phyloP scores from a whole-genome alignment of 805 yeast species.

The Ogataea nitratoaversa region DNA sequence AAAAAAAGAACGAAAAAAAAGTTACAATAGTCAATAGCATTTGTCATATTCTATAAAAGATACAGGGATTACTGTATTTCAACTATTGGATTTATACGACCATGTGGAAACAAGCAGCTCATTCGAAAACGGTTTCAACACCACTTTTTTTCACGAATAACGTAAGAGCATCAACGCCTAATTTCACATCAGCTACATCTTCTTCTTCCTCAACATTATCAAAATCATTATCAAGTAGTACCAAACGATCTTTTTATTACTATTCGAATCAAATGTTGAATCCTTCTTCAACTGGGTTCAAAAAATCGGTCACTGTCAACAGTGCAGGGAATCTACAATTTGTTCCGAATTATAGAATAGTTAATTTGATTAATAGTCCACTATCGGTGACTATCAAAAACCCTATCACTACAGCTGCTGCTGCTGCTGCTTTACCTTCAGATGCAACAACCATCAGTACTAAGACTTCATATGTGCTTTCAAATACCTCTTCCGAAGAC shows the following conservation, averaged over 20 bases:
- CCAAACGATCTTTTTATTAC: constrained; percentile 13
- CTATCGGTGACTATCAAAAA: neutral
- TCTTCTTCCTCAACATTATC: neutral
- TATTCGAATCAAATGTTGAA: constrained; percentile 20
- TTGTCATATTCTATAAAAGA: too few relatives aligned
- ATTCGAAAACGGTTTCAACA: neutral
- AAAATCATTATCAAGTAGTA: neutral
- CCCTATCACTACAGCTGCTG: constrained; percentile 1
- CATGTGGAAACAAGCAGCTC: constrained; percentile 28
- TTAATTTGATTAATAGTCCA: constrained; percentile 5
- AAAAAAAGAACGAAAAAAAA: too few relatives aligned
- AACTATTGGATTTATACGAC: constrained; percentile 12
- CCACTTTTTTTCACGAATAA: neutral
- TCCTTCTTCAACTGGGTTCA: constrained; percentile 8
- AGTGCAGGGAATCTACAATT: constrained; percentile 17
- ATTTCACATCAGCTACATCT: neutral
- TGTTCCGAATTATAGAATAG: constrained; percentile 24
- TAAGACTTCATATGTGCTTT: too few relatives aligned
- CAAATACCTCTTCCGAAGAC: too few relatives aligned
- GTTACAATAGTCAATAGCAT: too few relatives aligned
- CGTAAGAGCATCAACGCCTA: neutral
- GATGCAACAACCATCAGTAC: too few relatives aligned
- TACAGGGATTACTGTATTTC: too few relatives aligned
- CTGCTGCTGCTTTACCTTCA: constrained; percentile 1
- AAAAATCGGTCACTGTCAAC: neutral